phyloP scores from a whole-genome alignment of 2,329 filamentous ascomycete species.

The Coniochaeta prunicola region DNA sequence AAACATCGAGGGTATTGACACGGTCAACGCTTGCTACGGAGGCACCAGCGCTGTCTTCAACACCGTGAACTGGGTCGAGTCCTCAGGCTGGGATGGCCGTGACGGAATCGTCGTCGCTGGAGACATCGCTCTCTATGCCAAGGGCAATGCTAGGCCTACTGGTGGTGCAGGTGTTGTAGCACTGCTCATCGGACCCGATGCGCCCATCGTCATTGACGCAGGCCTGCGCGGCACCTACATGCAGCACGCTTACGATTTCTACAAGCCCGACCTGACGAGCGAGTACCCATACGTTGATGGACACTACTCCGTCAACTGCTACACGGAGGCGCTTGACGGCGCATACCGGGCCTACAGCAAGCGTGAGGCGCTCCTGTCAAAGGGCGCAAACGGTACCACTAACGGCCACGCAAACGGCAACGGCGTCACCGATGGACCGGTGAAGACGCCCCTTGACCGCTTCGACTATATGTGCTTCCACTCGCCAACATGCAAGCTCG shows the following conservation, averaged over 20 bases:
- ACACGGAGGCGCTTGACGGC: constrained; percentile 71
- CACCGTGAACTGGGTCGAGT: constrained; percentile 78
- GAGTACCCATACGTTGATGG: constrained; percentile 83
- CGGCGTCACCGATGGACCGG: constrained; percentile 22
- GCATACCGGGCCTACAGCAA: constrained; percentile 76
- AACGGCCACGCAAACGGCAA: constrained; percentile 40
- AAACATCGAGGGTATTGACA: constrained; percentile 78
- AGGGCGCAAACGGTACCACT: constrained; percentile 35
- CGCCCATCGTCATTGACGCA: constrained; percentile 68
- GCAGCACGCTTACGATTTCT: constrained; percentile 82
- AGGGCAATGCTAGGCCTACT: constrained; percentile 73
- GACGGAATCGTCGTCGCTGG: constrained; percentile 74
- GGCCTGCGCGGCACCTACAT: constrained; percentile 75
- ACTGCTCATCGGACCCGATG: constrained; percentile 71
- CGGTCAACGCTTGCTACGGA: constrained; percentile 79
- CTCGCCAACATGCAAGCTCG: constrained; percentile 79
- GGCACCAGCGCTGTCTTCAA: constrained; percentile 82
- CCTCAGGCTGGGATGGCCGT: constrained; percentile 78
- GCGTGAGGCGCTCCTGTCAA: constrained; percentile 56
- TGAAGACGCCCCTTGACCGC: constrained; percentile 64
- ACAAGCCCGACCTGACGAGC: constrained; percentile 82
- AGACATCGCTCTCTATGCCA: constrained; percentile 80
- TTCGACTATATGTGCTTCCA: constrained; percentile 84
- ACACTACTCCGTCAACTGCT: constrained; percentile 76
- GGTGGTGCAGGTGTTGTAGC: constrained; percentile 75